Conservation (phyloP, 148 eudicot species). For the Gaultheria prostrata region DNA sequence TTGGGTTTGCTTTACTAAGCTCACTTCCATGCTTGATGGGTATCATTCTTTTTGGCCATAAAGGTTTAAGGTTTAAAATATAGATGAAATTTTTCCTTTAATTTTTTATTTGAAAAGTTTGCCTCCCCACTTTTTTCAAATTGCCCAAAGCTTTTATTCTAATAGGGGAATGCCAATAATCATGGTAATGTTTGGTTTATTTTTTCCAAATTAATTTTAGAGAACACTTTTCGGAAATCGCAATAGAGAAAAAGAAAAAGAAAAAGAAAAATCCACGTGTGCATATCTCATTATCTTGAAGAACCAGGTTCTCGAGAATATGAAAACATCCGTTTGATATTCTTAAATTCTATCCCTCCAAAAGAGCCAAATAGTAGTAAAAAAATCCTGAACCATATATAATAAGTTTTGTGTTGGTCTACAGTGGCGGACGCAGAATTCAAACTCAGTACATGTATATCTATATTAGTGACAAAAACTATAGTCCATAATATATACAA, state of each 20-base stretch:
- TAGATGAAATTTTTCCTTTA: constrained; percentile 2
- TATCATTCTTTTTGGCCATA: not conserved
- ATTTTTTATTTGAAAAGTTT: constrained; percentile 3
- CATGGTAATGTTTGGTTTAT: not conserved
- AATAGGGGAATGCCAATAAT: not conserved
- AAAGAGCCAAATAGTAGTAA: too few relatives aligned
- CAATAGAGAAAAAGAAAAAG: not conserved
- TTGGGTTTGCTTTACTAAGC: not conserved
- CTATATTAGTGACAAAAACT: too few relatives aligned
- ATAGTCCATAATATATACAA: too few relatives aligned
- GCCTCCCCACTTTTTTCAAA: not conserved
- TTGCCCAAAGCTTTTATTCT: not conserved
- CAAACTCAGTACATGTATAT: too few relatives aligned
- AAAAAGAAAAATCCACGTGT: not conserved
- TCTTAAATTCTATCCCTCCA: too few relatives aligned
- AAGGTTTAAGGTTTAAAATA: not conserved
- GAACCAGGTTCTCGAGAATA: not conserved
- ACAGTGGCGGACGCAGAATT: too few relatives aligned
- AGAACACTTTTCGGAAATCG: not conserved
- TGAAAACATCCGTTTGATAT: not conserved
- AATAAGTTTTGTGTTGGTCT: too few relatives aligned
- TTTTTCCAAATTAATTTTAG: not conserved
- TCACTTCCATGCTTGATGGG: constrained; percentile 2
- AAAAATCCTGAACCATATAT: too few relatives aligned
- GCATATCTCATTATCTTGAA: not conserved